A percentile compares a stretch with the other conserved stretches of the same genome.
Evolutionary conservation across 495 filamentous ascomycete species (phyloP).

Genomic region (Aspergillus asperescens): DNA sequence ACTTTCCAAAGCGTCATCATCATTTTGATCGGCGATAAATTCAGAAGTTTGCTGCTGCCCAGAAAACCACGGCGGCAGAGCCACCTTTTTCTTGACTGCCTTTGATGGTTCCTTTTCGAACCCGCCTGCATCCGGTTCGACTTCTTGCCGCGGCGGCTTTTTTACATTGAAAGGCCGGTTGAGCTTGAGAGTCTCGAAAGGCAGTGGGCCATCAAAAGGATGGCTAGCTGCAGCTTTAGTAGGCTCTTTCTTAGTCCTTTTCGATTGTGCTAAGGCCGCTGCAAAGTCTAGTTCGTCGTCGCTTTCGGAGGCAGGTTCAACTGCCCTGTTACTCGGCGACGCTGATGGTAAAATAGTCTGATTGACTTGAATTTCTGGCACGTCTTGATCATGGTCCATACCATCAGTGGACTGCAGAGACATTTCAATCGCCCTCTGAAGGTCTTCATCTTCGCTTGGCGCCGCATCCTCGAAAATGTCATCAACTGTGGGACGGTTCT

Average conservation of each 20-base stretch:
- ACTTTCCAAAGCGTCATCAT: constrained; percentile 21
- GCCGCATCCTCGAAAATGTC: constrained; percentile 39
- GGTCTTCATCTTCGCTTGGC: constrained; percentile 65
- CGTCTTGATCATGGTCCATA: constrained; percentile 26
- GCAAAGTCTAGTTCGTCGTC: constrained; percentile 43
- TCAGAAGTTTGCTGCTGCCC: constrained; percentile 23
- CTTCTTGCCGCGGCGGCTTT: constrained; percentile 27
- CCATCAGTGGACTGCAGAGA: constrained; percentile 49
- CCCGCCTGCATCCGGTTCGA: constrained; percentile 59
- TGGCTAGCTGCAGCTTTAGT: constrained; percentile 14
- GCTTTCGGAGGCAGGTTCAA: constrained; percentile 26
- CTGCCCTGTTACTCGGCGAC: constrained; percentile 9
- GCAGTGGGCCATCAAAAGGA: constrained; percentile 68
- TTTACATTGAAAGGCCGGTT: constrained; percentile 51
- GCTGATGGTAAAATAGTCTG: constrained; percentile 15
- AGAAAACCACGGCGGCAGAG: constrained; percentile 85
- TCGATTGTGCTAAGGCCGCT: constrained; percentile 39
- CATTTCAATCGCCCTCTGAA: constrained; percentile 76
- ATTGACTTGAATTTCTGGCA: constrained; percentile 34
- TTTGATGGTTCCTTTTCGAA: constrained; percentile 52
- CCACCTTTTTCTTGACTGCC: constrained; percentile 50
- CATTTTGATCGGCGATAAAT: constrained; percentile 31
- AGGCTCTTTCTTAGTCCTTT: constrained; percentile 27
- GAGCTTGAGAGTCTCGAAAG: constrained; percentile 81
- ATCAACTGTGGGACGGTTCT: constrained; percentile 29